A percentile compares a stretch with the other conserved stretches of the same genome.
Conservation (phyloP, 1,139 yeast genomes). For the Magnusiomyces suaveolens region DNA sequence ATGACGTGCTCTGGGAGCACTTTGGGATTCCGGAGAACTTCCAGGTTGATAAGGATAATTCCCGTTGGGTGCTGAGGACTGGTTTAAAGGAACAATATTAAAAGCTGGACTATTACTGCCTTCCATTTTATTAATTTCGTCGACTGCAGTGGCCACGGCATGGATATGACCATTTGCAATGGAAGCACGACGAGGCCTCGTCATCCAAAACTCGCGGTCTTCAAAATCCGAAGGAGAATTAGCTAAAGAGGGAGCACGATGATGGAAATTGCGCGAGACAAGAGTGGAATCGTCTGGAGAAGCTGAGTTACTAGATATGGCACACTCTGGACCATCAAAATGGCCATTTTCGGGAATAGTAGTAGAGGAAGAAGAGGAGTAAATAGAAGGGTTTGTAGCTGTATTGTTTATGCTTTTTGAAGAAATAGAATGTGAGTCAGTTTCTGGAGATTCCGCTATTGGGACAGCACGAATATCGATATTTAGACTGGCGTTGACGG, state of each 20-base stretch:
- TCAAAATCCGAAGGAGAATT: neutral
- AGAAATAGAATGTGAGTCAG: neutral
- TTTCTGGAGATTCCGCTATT: neutral
- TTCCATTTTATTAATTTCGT: constrained; percentile 15
- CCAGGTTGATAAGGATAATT: constrained; percentile 4
- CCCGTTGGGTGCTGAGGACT: constrained; percentile 7
- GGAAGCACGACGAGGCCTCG: constrained; percentile 25
- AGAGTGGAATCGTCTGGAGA: neutral
- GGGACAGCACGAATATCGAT: constrained; percentile 33
- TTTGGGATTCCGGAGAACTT: constrained; percentile 14
- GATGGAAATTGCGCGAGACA: neutral
- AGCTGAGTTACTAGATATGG: neutral
- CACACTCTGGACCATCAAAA: neutral
- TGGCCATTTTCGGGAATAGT: neutral
- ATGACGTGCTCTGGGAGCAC: neutral
- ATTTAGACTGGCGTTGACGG: constrained; percentile 50
- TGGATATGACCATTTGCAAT: constrained; percentile 28
- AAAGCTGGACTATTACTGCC: neutral
- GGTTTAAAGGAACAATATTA: neutral
- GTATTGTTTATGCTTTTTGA: constrained; percentile 21
- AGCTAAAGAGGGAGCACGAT: neutral
- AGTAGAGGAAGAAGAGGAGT: neutral
- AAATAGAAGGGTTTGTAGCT: neutral
- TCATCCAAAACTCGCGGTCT: neutral
- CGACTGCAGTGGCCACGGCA: constrained; percentile 22